phyloP scores from a whole-genome alignment of 768 basidiomycete species.

The Chalciporus piperatus region DNA sequence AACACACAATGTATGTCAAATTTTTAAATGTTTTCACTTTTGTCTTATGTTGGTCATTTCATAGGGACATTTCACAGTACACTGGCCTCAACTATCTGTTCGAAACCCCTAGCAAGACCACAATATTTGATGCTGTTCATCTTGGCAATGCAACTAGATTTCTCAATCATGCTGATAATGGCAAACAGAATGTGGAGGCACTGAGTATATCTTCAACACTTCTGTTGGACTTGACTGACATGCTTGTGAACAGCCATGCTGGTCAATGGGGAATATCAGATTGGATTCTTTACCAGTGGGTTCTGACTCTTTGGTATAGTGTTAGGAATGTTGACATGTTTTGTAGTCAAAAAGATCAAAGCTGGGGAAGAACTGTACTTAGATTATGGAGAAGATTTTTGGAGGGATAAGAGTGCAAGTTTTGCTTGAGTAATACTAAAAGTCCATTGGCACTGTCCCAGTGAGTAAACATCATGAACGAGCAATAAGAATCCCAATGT shows the following conservation, averaged over 20 bases:
- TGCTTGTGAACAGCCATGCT: constrained; percentile 14
- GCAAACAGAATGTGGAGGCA: constrained; percentile 21
- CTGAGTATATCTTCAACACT: constrained; percentile 18
- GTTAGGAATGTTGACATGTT: background rate
- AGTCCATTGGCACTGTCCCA: background rate
- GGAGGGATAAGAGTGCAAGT: constrained; percentile 7
- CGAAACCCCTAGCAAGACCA: background rate
- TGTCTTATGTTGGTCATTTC: background rate
- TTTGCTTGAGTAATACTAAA: background rate
- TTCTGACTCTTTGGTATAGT: background rate
- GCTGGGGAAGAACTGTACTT: constrained; percentile 32
- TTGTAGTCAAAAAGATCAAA: constrained; percentile 25
- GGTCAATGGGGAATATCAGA: constrained; percentile 36
- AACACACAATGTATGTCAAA: background rate
- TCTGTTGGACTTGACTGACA: background rate
- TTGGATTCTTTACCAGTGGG: constrained; percentile 38
- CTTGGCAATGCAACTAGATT: constrained; percentile 46
- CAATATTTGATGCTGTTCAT: constrained; percentile 36
- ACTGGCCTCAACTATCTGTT: constrained; percentile 37
- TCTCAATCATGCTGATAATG: constrained; percentile 34
- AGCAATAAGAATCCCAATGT: background rate
- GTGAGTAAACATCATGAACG: background rate
- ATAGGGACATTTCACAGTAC: constrained; percentile 14
- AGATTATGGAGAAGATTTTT: constrained; percentile 9
- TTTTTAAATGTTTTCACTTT: no score